Conservation (phyloP, 1,284 basidiomycete genomes). For the Termitomyces sp. region DNA sequence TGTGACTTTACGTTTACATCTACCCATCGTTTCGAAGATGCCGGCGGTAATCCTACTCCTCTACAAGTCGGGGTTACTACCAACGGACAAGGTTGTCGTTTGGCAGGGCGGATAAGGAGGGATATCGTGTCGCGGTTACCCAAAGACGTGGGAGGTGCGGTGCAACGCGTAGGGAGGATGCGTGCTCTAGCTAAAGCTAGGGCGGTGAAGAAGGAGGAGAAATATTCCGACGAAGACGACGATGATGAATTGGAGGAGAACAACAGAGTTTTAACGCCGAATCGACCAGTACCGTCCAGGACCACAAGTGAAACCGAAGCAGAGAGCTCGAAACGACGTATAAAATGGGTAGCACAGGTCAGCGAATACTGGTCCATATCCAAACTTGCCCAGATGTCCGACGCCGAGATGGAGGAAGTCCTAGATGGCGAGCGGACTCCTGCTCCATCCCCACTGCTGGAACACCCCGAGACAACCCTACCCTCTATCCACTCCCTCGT, state of each 20-base stretch:
- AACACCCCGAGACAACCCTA: slow-evolving; percentile 16
- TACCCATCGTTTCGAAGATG: slow-evolving; percentile 73
- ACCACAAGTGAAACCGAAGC: slow-evolving; percentile 39
- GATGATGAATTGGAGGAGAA: slow-evolving; percentile 56
- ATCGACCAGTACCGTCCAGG: slow-evolving; percentile 73
- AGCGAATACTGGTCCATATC: slow-evolving; percentile 93
- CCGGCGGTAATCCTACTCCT: slow-evolving; percentile 44
- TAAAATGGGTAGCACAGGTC: slow-evolving; percentile 88
- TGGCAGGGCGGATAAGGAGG: slow-evolving; percentile 76
- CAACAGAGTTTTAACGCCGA: slow-evolving; percentile 60
- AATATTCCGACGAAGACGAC: slow-evolving; percentile 26
- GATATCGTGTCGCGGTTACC: slow-evolving; percentile 81
- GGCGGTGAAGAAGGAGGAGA: slow-evolving; percentile 19
- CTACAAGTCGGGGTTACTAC: slow-evolving; percentile 89
- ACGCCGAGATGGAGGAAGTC: slow-evolving; percentile 64
- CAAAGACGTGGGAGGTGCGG: slow-evolving; percentile 72
- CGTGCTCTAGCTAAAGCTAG: slow-evolving; percentile 56
- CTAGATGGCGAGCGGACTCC: slow-evolving; percentile 40
- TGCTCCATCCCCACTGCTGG: slow-evolving; percentile 16
- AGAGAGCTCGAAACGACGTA: slow-evolving; percentile 57
- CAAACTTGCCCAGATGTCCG: slow-evolving; percentile 66
- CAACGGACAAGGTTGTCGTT: slow-evolving; percentile 87
- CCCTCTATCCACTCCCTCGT: slow-evolving; percentile 29
- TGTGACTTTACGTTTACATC: slow-evolving; percentile 91
- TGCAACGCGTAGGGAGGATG: slow-evolving; percentile 71